These are phyloP conservation scores for Mimosa bimucronata DNA, from an alignment of 306 rosid species.

Conservation along the genomic window DNA sequence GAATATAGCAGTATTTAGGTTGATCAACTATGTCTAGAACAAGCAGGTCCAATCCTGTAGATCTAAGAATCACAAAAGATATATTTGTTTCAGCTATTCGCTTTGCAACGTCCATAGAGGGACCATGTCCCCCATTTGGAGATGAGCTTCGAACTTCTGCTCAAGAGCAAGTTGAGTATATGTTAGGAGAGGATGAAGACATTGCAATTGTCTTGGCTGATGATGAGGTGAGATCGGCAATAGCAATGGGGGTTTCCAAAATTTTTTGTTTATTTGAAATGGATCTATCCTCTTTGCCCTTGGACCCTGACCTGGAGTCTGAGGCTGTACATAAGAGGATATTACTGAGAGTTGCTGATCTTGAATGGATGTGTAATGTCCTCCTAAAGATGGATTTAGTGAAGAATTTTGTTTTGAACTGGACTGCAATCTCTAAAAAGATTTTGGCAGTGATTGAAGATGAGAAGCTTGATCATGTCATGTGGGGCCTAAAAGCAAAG, in stretches of 20 bases:
- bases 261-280: slow-evolving; percentile 57
- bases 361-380: slow-evolving; percentile 87
- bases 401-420: slow-evolving; percentile 79
- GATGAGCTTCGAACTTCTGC: slow-evolving; percentile 85
- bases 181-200: slow-evolving; percentile 75
- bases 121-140: slow-evolving; percentile 75
- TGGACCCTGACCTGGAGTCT: slow-evolving; percentile 43
- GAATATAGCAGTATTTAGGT: slow-evolving; percentile 21
- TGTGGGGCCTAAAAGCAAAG: slow-evolving; percentile 89
- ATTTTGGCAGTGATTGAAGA: slow-evolving; percentile 62
- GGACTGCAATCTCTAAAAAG: slow-evolving; percentile 67
- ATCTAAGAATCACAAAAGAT: slow-evolving; percentile 64
- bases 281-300: slow-evolving; percentile 62
- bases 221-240: slow-evolving; percentile 68
- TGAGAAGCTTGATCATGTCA: slow-evolving; percentile 62
- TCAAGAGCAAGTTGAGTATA: slow-evolving; percentile 93
- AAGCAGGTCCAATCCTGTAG: slow-evolving; percentile 26
- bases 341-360: slow-evolving; percentile 67
- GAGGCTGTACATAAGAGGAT: slow-evolving; percentile 55
- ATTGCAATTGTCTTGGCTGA: slow-evolving; percentile 58
- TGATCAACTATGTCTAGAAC: slow-evolving; percentile 42
- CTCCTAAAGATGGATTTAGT: slow-evolving; percentile 84
- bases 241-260: slow-evolving; percentile 63
- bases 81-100: slow-evolving; percentile 86
- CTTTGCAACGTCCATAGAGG: slow-evolving; percentile 71